A percentile compares a stretch with the other conserved stretches of the same genome.
phyloP scores from a whole-genome alignment of 1,284 basidiomycete genomes.

The Malassezia restricta region DNA sequence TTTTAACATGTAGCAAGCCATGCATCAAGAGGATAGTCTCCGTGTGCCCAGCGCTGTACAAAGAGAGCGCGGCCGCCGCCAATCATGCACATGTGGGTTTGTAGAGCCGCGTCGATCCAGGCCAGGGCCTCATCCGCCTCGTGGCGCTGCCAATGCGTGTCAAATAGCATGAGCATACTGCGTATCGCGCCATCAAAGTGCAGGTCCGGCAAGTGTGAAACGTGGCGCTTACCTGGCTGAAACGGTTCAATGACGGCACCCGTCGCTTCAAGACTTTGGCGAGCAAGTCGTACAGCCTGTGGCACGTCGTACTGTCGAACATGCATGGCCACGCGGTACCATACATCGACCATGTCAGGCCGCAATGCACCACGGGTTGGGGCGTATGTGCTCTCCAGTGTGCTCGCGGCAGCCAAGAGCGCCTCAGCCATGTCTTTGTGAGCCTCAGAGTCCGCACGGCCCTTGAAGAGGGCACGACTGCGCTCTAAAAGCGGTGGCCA shows the following conservation, averaged over 20 bases:
- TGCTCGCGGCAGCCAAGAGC: constrained; percentile 20
- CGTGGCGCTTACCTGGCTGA: neutral
- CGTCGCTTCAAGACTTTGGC: constrained; percentile 18
- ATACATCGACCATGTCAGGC: constrained; percentile 33
- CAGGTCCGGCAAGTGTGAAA: constrained; percentile 24
- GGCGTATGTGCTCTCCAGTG: constrained; percentile 31
- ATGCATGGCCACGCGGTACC: constrained; percentile 24
- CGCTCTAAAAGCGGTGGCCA: constrained; percentile 32
- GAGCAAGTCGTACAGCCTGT: constrained; percentile 14
- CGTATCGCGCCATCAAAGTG: constrained; percentile 33
- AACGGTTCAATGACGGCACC: constrained; percentile 14
- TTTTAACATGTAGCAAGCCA: constrained; percentile 6
- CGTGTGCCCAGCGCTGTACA: constrained; percentile 24
- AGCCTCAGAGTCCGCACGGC: constrained; percentile 15
- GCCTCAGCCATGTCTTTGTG: constrained; percentile 27
- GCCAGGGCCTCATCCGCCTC: constrained; percentile 4
- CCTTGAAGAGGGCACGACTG: constrained; percentile 29
- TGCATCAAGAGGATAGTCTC: neutral
- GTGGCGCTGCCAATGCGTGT: neutral
- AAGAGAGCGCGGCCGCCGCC: constrained; percentile 34
- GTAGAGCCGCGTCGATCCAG: constrained; percentile 28
- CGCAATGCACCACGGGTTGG: constrained; percentile 17
- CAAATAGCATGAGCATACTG: constrained; percentile 24
- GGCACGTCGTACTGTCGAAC: constrained; percentile 18
- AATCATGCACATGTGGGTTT: constrained; percentile 33